These are phyloP conservation scores for Lablab purpureus DNA, from an alignment of 306 rosid genomes.

Conservation along the genomic window DNA sequence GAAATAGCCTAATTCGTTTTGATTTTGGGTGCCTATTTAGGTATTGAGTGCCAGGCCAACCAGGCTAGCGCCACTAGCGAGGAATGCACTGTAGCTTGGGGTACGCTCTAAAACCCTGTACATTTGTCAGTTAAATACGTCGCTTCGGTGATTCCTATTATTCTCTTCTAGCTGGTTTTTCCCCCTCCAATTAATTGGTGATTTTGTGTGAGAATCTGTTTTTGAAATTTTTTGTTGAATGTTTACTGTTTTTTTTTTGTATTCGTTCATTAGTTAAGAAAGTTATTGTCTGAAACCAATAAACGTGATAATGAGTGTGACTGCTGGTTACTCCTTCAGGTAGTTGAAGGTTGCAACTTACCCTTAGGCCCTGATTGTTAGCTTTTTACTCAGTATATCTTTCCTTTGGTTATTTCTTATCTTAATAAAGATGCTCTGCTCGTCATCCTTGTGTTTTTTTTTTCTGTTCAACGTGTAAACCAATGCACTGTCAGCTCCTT, in stretches of 20 bases:
- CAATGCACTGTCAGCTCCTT: not conserved
- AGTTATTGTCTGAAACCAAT: not conserved
- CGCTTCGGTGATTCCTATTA: too few species aligned
- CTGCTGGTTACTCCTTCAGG: conserved; percentile 1
- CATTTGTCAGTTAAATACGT: too few species aligned
- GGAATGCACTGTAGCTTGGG: conserved; percentile 67
- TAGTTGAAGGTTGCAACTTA: not conserved
- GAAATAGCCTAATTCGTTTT: not conserved
- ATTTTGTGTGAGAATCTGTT: not conserved
- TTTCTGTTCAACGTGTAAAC: not conserved
- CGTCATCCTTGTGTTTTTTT: not conserved
- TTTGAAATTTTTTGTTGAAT: not conserved
- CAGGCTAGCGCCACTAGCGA: conserved; percentile 64
- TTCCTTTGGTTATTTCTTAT: not conserved
- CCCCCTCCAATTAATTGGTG: not conserved
- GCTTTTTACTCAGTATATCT: not conserved
- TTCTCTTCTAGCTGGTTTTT: not conserved
- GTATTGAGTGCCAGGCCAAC: conserved; percentile 95
- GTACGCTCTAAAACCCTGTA: conserved; percentile 39
- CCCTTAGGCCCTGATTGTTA: not conserved
- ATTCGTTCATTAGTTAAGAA: not conserved
- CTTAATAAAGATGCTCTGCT: not conserved
- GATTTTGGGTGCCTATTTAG: conserved; percentile 42
- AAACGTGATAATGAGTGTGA: not conserved
- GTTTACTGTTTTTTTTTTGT: not conserved